Evolutionary conservation across 345 rosid genomes (phyloP).

Genomic region (Xanthoceras sorbifolium): DNA sequence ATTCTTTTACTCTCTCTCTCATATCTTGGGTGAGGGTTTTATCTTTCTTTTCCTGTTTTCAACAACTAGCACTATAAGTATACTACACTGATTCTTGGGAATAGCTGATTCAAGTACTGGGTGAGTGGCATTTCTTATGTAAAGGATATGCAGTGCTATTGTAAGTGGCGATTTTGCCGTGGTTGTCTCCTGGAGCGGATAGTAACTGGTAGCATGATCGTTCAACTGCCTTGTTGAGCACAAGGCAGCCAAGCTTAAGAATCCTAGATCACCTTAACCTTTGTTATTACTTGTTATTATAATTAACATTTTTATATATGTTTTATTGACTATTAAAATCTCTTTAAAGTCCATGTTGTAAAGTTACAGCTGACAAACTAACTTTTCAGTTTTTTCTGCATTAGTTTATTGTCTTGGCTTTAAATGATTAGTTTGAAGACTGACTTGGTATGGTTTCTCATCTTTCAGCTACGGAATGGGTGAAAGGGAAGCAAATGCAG

Average conservation of each 20-base stretch:
- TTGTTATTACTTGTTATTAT: neutral
- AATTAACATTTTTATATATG: neutral
- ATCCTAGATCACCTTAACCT: neutral
- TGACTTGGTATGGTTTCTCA: neutral
- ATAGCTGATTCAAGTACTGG: too few relatives aligned
- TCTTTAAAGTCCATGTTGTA: neutral
- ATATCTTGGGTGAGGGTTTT: too few relatives aligned
- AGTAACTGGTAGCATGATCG: neutral
- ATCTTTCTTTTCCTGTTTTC: too few relatives aligned
- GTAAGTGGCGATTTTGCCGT: neutral
- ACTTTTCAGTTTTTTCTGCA: neutral
- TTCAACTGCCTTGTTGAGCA: neutral
- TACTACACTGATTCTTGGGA: too few relatives aligned
- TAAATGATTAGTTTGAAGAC: neutral
- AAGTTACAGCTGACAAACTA: neutral
- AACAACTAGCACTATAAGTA: too few relatives aligned
- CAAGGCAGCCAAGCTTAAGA: neutral
- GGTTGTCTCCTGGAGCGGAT: neutral
- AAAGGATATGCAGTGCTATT: neutral
- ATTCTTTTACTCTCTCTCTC: too few relatives aligned
- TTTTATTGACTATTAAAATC: neutral
- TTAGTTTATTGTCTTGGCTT: neutral
- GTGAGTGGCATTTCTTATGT: too few relatives aligned
- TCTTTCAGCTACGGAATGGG: constrained; percentile 93
- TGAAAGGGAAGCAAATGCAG: constrained; percentile 92